Evolutionary conservation across 176 grass and related monocot species (phyloP).

Genomic region (Rhipidocladum racemiflorum): DNA sequence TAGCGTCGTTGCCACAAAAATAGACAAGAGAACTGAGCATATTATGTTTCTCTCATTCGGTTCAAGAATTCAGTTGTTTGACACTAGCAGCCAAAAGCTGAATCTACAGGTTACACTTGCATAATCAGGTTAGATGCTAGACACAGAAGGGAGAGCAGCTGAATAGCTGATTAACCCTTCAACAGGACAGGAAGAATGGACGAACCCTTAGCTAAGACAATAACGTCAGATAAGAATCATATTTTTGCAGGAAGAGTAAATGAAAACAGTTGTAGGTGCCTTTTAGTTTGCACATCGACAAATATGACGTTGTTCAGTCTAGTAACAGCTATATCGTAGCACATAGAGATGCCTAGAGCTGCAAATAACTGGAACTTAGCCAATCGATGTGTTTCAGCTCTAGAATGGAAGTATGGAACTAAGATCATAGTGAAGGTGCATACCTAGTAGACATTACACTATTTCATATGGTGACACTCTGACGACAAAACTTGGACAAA

Average conservation of each 20-base stretch:
- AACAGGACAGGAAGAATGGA: not conserved
- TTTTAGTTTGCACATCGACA: not conserved
- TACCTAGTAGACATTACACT: not conserved
- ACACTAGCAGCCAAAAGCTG: not conserved
- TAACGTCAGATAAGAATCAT: not conserved
- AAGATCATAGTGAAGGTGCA: constrained; percentile 6
- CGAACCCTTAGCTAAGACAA: not conserved
- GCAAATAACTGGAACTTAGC: constrained; percentile 7
- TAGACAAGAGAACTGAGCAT: not conserved
- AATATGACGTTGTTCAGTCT: not conserved
- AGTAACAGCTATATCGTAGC: not conserved
- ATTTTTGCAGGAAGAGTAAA: not conserved
- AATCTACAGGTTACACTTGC: not conserved
- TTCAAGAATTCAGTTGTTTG: constrained; percentile 22
- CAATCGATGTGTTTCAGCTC: constrained; percentile 1
- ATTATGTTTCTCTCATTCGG: not conserved
- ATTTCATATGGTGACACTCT: not conserved
- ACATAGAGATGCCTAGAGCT: not conserved
- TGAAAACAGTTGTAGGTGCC: not conserved
- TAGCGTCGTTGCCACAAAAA: too few species aligned
- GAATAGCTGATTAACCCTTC: constrained; percentile 16
- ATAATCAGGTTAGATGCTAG: not conserved
- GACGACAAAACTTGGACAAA: not conserved
- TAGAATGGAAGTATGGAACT: not conserved
- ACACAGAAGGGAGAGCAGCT: not conserved